Base-by-base conservation (phyloP, 176 grass and related monocot species). In the Thalia dealbata region DNA sequence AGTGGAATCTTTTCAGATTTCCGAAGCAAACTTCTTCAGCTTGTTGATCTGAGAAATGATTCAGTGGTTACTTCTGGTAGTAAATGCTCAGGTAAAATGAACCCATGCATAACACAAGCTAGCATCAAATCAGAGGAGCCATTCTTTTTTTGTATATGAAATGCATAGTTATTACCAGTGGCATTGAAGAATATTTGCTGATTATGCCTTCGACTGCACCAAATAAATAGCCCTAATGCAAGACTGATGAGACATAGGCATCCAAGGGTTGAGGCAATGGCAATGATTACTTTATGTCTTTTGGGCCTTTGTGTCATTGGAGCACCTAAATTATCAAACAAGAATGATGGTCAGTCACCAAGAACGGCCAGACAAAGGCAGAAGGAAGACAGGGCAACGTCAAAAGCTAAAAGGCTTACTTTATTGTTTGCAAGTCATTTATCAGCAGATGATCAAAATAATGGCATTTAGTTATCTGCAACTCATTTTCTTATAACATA, bases 1-100 rank as follows among this genome's bases (percentile, higher is more conserved):
- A 96, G 51, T 79, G 85, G 66, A 96, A 96, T 76, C 85, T 79
- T 73, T 84, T 96, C 50, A 88, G 76, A 22, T 96, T 96, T 18
- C 91, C 91, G 14, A 88, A 81, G 79, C 62, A 84, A 67, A 86
- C 81, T 43, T 84, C 82, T 3, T 86, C 80, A 44, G 75, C 78
- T 50, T 89, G 80, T 73, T 89, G 86, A 14, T 90, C 92, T 96
- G 78, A 46, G 64, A 41, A 71, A 66, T 16, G 29, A 30, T 30
- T 4, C 18, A 8, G 29, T 65, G 16, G 32, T 38, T 38, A 38
- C 32, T 38, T 38, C 8, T 65, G 18, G 26, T 5, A 30, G 25
- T 30, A 32, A 65, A 65, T 27, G 62, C 32, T 65, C 28, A 65
- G 16, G 11, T 13, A 65, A 16, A 35, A 58, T n/a, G 21, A 58